Percentiles rank a stretch among this genome's conserved stretches.
Conservation (phyloP, 805 yeast species). For the Starmera dryadoides region DNA sequence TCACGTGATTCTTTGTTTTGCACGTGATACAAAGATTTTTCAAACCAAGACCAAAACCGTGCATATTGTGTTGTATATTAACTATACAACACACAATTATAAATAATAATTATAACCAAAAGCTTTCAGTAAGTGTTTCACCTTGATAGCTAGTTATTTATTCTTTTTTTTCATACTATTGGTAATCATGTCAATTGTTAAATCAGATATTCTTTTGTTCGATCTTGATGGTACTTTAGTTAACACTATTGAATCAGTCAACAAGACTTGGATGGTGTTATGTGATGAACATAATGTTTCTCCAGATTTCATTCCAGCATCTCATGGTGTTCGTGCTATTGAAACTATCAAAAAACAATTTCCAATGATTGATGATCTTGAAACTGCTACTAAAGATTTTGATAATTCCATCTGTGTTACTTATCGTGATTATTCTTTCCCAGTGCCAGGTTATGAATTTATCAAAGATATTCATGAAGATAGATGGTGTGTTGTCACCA, state of each 20-base stretch:
- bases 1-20: too few relatives aligned
- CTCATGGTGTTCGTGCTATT: conserved; percentile 77
- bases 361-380: conserved; percentile 64
- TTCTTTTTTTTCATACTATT: too few relatives aligned
- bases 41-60: too few relatives aligned
- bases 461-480: conserved; percentile 48
- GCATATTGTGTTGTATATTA: too few relatives aligned
- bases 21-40: too few relatives aligned
- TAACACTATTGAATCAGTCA: conserved; percentile 76
- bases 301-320: conserved; percentile 33
- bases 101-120: too few relatives aligned
- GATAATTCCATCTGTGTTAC: conserved; percentile 57
- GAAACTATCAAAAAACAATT: conserved; percentile 71
- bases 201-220: conserved; percentile 38
- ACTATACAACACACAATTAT: too few relatives aligned
- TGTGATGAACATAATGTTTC: conserved; percentile 64
- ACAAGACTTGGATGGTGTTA: conserved; percentile 73
- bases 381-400: conserved; percentile 54
- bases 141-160: too few relatives aligned
- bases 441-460: conserved; percentile 74
- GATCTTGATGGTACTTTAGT: conserved; percentile 88
- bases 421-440: conserved; percentile 65
- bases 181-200: background rate
- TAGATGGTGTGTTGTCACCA: conserved; percentile 77
- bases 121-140: too few relatives aligned